Evolutionary conservation across 169 alveolate species (phyloP).

Genomic region (Eimeria praecox): DNA sequence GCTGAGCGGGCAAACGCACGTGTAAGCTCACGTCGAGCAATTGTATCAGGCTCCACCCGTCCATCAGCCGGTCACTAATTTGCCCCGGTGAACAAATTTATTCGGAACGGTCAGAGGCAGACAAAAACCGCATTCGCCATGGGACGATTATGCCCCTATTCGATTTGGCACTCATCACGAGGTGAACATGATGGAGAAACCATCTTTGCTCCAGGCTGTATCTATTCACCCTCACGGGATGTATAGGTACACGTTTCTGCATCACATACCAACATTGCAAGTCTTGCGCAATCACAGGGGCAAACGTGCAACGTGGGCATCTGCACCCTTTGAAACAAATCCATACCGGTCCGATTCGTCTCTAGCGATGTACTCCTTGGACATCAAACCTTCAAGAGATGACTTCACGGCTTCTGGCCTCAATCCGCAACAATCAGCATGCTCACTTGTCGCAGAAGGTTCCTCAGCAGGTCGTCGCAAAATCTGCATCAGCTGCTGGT

Average conservation of each 20-base stretch:
- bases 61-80: not conserved
- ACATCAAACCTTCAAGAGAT: constrained; percentile 64
- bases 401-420: constrained; percentile 51
- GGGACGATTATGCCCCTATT: no score
- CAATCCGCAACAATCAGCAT: not conserved
- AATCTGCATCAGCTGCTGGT: constrained; percentile 58
- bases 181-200: not conserved
- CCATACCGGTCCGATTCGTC: constrained; percentile 68
- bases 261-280: constrained; percentile 19
- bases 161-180: not conserved
- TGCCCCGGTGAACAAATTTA: not conserved
- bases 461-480: not conserved
- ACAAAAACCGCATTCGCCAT: not conserved
- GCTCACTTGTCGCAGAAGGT: not conserved
- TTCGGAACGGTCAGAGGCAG: not conserved
- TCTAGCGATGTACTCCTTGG: constrained; percentile 68
- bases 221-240: constrained; percentile 13
- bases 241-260: constrained; percentile 67
- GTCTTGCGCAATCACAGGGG: not conserved
- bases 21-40: not conserved
- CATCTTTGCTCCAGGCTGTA: not conserved
- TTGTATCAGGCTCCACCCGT: not conserved
- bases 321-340: not conserved
- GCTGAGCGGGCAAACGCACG: not conserved
- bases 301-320: not conserved